phyloP scores from a whole-genome alignment of 768 basidiomycete genomes.

The Podaxis pistillaris region DNA sequence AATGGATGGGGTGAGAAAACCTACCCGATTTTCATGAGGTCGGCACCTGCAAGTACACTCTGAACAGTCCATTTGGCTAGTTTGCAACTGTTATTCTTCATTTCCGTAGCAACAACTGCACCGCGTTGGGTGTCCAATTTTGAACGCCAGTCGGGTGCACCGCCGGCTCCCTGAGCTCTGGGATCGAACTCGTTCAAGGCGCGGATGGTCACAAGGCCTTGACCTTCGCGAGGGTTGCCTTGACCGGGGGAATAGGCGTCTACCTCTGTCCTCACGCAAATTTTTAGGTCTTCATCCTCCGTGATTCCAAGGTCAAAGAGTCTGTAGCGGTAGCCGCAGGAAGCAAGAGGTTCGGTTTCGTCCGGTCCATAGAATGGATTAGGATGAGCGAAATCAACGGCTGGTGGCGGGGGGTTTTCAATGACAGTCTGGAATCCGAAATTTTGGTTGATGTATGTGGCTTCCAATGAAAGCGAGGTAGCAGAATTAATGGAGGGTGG shows the following conservation, averaged over 20 bases:
- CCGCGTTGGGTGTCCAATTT: slow-evolving; percentile 96
- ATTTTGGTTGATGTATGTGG: slow-evolving; percentile 98
- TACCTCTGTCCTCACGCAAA: slow-evolving; percentile 95
- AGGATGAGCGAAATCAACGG: slow-evolving; percentile 76
- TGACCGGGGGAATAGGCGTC: slow-evolving; percentile 77
- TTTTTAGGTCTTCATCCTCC: slow-evolving; percentile 87
- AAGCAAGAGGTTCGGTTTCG: slow-evolving; percentile 93
- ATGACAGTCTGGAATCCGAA: slow-evolving; percentile 95
- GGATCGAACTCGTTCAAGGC: slow-evolving; percentile 98
- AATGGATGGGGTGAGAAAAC: slow-evolving; percentile 16
- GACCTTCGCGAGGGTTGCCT: slow-evolving; percentile 63
- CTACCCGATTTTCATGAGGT: slow-evolving; percentile 95
- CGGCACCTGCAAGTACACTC: slow-evolving; percentile 91
- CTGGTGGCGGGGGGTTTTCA: slow-evolving; percentile 59
- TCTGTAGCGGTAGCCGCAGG: slow-evolving; percentile 95
- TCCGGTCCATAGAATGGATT: slow-evolving; percentile 96
- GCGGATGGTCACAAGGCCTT: slow-evolving; percentile 86
- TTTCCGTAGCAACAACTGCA: slow-evolving; percentile 97
- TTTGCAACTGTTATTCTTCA: slow-evolving; percentile 99
- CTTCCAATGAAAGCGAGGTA: slow-evolving; percentile 91
- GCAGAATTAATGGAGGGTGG: slow-evolving; percentile 88
- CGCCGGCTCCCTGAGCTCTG: slow-evolving; percentile 84
- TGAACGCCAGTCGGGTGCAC: slow-evolving; percentile 98
- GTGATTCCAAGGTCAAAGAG: slow-evolving; percentile 89
- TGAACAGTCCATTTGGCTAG: slow-evolving; percentile 97